Conservation (phyloP, 371 early-diverging fungal species). For the Chytridium lagenaria region DNA sequence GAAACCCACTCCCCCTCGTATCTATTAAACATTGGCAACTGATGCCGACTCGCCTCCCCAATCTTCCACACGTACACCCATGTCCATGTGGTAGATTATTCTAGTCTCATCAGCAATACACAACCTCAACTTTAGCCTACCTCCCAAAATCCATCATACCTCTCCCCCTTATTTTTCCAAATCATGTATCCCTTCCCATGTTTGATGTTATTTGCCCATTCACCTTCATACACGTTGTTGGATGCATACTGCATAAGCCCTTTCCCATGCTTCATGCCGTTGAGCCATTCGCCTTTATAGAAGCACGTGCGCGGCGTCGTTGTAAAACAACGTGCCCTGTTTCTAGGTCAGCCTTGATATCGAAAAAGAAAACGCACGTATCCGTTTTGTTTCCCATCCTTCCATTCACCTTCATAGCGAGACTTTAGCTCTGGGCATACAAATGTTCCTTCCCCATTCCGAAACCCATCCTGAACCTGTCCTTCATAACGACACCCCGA, state of each 20-base stretch:
- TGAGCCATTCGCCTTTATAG: slow-evolving; percentile 49
- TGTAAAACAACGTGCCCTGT: slow-evolving; percentile 42
- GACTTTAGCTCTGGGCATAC: slow-evolving; percentile 22
- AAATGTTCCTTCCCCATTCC: slow-evolving; percentile 51
- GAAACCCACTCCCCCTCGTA: slow-evolving; percentile 57
- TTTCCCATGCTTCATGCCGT: slow-evolving; percentile 52
- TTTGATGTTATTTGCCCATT: slow-evolving; percentile 54
- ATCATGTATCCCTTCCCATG: slow-evolving; percentile 58
- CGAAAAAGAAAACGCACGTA: too few species aligned
- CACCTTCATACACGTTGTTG: slow-evolving; percentile 61
- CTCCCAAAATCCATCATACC: slow-evolving; percentile 59
- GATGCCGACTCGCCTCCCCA: slow-evolving; percentile 29
- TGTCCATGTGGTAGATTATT: slow-evolving; percentile 53
- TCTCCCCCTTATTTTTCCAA: slow-evolving; percentile 51
- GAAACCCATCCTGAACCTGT: slow-evolving; percentile 46
- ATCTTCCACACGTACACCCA: slow-evolving; percentile 55
- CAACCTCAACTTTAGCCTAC: too few species aligned
- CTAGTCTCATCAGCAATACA: slow-evolving; percentile 28
- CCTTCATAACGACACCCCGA: slow-evolving; percentile 51
- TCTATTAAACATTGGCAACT: slow-evolving; percentile 50
- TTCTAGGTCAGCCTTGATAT: too few species aligned
- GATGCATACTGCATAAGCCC: slow-evolving; percentile 59
- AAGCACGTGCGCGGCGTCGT: slow-evolving; percentile 15
- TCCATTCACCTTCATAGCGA: slow-evolving; percentile 54
- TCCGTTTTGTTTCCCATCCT: slow-evolving; percentile 51